Percentiles rank a stretch among this genome's conserved stretches.
Conservation (phyloP, 2,329 filamentous ascomycete species). For the Pseudocercospora vitis region DNA sequence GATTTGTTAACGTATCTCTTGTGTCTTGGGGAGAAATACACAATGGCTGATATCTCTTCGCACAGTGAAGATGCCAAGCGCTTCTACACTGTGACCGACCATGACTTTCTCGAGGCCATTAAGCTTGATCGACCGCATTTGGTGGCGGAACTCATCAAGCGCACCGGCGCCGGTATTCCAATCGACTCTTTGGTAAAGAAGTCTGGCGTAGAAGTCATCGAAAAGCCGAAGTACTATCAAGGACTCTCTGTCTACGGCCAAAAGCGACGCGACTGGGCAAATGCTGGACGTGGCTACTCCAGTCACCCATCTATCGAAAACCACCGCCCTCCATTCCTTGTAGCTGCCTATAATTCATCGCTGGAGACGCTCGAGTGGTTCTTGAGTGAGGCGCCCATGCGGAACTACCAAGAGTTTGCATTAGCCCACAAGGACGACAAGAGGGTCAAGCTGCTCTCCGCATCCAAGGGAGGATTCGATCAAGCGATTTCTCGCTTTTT, state of each 20-base stretch:
- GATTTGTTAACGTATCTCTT: conserved; percentile 58
- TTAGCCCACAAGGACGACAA: conserved; percentile 61
- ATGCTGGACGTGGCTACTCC: conserved; percentile 52
- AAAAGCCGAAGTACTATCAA: conserved; percentile 72
- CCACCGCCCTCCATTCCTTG: conserved; percentile 59
- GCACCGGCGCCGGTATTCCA: conserved; percentile 67
- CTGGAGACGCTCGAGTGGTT: conserved; percentile 77
- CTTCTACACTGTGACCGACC: conserved; percentile 29
- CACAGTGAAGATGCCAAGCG: conserved; percentile 23
- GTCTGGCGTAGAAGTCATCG: conserved; percentile 59
- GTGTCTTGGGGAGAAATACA: conserved; percentile 53
- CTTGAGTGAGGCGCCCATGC: conserved; percentile 66
- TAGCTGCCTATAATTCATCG: conserved; percentile 57
- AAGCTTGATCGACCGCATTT: conserved; percentile 54
- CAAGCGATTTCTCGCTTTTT: conserved; percentile 64
- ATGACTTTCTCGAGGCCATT: conserved; percentile 46
- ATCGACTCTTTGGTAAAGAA: conserved; percentile 65
- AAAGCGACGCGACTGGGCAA: conserved; percentile 74
- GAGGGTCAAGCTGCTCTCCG: conserved; percentile 61
- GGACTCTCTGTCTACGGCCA: conserved; percentile 73
- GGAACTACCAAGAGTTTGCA: conserved; percentile 68
- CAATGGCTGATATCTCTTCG: conserved; percentile 24
- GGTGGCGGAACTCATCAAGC: conserved; percentile 64
- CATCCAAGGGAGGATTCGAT: conserved; percentile 63
- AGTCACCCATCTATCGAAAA: conserved; percentile 24